A percentile compares a stretch with the other conserved stretches of the same genome.
These are phyloP conservation scores for Medicago arabica DNA, from an alignment of 306 rosid species.

Conservation along the genomic window DNA sequence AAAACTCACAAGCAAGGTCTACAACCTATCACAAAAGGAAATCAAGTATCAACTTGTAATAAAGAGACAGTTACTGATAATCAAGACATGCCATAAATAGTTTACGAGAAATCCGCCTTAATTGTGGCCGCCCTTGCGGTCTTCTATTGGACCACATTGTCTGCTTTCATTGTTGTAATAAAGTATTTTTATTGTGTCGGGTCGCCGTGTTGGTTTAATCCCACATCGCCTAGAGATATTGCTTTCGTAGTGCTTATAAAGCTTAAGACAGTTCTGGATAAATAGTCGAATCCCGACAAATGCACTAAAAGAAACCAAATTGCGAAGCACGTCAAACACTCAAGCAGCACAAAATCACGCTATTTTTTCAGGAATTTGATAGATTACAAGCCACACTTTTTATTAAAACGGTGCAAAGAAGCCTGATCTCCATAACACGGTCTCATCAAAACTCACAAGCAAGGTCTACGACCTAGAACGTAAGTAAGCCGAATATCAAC, in stretches of 20 bases:
- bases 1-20: constrained; percentile 15
- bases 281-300: too few species aligned
- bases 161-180: background rate
- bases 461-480: background rate
- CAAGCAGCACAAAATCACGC: constrained; percentile 13
- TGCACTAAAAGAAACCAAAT: background rate
- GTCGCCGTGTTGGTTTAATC: background rate
- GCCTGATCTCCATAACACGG: background rate
- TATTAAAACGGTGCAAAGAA: background rate
- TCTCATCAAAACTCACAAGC: constrained; percentile 18
- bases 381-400: background rate
- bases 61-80: background rate
- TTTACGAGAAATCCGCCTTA: background rate
- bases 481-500: background rate
- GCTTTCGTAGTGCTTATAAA: background rate
- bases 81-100: constrained; percentile 18
- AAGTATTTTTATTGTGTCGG: too few species aligned
- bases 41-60: constrained; percentile 13
- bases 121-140: background rate
- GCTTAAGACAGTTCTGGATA: background rate
- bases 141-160: background rate
- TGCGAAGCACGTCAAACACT: background rate
- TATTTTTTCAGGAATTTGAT: background rate
- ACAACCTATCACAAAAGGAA: background rate
- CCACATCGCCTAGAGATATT: background rate